These are phyloP conservation scores for Talaromyces sp. DNA, from an alignment of 2,329 filamentous ascomycete species.

Conservation along the genomic window DNA sequence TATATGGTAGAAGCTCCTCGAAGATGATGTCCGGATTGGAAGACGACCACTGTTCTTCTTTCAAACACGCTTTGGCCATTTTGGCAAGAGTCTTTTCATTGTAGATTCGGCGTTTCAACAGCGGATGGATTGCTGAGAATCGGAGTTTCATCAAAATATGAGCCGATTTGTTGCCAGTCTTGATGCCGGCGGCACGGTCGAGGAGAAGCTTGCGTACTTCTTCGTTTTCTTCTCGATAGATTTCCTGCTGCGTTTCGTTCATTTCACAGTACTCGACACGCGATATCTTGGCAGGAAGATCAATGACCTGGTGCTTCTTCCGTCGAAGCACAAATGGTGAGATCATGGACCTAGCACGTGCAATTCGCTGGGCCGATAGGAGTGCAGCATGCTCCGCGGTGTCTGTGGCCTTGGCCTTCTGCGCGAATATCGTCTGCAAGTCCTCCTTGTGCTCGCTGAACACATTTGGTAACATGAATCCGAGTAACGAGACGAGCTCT, in stretches of 20 bases:
- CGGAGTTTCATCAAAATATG: conserved; percentile 87
- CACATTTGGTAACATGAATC: conserved; percentile 86
- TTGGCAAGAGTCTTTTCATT: conserved; percentile 70
- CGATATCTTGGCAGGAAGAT: conserved; percentile 76
- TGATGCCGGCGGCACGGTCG: conserved; percentile 57
- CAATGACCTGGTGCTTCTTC: conserved; percentile 88
- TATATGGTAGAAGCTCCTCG: conserved; percentile 55
- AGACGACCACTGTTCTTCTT: conserved; percentile 58
- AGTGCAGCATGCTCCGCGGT: conserved; percentile 71
- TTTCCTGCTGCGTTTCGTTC: conserved; percentile 66
- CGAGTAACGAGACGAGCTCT: conserved; percentile 84
- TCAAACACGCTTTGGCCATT: conserved; percentile 75
- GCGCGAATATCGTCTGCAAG: conserved; percentile 83
- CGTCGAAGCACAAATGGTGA: conserved; percentile 92
- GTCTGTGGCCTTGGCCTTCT: conserved; percentile 76
- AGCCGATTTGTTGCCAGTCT: conserved; percentile 53
- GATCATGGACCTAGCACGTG: conserved; percentile 83
- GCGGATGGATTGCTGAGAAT: conserved; percentile 86
- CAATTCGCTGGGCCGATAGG: conserved; percentile 81
- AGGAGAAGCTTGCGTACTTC: conserved; percentile 61
- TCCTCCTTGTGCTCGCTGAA: conserved; percentile 76
- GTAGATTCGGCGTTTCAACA: conserved; percentile 82
- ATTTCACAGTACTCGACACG: conserved; percentile 80
- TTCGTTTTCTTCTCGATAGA: conserved; percentile 71
- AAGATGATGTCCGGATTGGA: conserved; percentile 54